phyloP scores from a whole-genome alignment of 2,329 filamentous ascomycete species.

The Thelonectria rubi region DNA sequence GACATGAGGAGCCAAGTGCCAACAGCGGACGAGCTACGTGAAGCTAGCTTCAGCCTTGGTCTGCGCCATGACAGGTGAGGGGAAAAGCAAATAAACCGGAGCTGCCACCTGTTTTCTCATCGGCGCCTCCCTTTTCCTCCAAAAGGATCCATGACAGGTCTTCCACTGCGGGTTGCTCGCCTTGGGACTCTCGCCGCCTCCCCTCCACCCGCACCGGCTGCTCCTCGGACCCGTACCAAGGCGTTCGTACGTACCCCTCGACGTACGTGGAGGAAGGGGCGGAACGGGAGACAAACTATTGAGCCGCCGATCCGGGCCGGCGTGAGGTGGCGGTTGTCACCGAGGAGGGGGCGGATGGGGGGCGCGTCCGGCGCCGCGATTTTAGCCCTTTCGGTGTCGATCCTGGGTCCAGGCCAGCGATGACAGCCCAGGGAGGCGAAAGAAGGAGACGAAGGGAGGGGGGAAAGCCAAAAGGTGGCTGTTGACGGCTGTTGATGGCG shows the following conservation, averaged over 20 bases:
- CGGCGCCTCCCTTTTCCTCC: conserved; percentile 5
- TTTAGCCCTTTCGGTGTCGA: conserved; percentile 14
- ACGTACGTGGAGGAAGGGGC: neutral
- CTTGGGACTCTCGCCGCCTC: neutral
- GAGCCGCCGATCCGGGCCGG: conserved; percentile 20
- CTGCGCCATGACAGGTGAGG: conserved; percentile 19
- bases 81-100: conserved; percentile 21
- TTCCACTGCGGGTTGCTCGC: no score
- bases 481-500: conserved; percentile 1
- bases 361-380: conserved; percentile 10
- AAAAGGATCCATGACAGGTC: neutral
- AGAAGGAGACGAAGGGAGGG: neutral
- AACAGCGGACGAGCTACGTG: conserved; percentile 9
- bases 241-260: neutral
- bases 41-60: conserved; percentile 7
- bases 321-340: conserved; percentile 16
- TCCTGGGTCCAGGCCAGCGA: conserved; percentile 10
- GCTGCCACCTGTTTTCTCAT: conserved; percentile 3
- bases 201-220: conserved; percentile 5
- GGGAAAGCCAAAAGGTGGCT: neutral
- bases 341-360: conserved; percentile 1
- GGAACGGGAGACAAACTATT: conserved; percentile 14
- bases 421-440: conserved; percentile 7
- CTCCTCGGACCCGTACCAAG: conserved; percentile 1
- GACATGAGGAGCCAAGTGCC: conserved; percentile 9